Conservation (phyloP, 495 filamentous ascomycete species). For the Aspergillus steynii region DNA sequence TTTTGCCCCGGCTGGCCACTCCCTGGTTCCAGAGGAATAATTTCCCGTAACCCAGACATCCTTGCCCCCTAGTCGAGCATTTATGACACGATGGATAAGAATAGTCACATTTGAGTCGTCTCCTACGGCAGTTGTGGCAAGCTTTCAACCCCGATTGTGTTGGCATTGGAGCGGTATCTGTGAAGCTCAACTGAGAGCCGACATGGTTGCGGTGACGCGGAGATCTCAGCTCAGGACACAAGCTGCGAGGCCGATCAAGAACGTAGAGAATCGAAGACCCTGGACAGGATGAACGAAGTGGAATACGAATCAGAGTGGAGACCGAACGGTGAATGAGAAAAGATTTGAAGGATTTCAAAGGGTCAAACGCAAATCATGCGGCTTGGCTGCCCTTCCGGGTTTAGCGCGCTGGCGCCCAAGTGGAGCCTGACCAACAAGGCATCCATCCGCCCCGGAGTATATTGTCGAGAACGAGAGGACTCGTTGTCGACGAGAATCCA, state of each 20-base stretch:
- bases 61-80: constrained; percentile 1
- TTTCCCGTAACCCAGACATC: constrained; percentile 14
- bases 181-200: background rate
- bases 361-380: constrained; percentile 1
- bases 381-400: constrained; percentile 10
- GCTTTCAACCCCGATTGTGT: background rate
- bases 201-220: background rate
- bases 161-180: background rate
- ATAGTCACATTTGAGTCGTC: constrained; percentile 19
- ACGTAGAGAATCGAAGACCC: background rate
- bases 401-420: background rate
- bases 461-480: too few species aligned
- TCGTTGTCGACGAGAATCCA: too few species aligned
- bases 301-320: too few species aligned
- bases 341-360: background rate
- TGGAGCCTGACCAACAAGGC: background rate
- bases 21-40: constrained; percentile 14
- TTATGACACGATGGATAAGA: constrained; percentile 8
- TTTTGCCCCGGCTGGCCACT: constrained; percentile 15
- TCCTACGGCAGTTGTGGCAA: constrained; percentile 14
- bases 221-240: background rate
- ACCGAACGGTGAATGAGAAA: too few species aligned
- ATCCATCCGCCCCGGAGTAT: background rate
- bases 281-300: too few species aligned
- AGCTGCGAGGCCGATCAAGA: background rate